Evolutionary conservation across 148 eudicot genomes (phyloP).

Genomic region (Rhododendron ferrugineum): DNA sequence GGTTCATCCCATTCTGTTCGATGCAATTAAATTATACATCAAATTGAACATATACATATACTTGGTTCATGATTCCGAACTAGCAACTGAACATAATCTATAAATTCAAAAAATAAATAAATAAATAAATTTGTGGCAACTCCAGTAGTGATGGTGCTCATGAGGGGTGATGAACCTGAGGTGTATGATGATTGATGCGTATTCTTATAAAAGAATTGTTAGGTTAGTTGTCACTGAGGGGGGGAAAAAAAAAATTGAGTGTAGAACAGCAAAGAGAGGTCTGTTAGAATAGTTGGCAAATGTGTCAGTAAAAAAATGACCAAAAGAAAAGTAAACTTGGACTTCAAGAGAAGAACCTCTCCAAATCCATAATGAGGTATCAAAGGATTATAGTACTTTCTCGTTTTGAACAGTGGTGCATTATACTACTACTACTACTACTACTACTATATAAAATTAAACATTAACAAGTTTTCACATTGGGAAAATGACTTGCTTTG

Average conservation of each 20-base stretch:
- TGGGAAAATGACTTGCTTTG: not conserved
- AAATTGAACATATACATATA: too few species aligned
- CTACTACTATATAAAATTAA: too few species aligned
- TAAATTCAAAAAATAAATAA: not conserved
- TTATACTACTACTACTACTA: not conserved
- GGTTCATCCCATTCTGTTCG: not conserved
- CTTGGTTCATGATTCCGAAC: not conserved
- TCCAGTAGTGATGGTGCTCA: not conserved
- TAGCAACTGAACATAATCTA: not conserved
- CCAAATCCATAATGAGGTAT: constrained; percentile 21
- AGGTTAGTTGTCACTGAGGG: constrained; percentile 50
- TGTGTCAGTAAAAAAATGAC: constrained; percentile 48
- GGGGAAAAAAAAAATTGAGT: constrained; percentile 42
- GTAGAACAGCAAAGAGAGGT: constrained; percentile 54
- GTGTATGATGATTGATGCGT: constrained; percentile 17
- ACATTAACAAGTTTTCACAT: not conserved
- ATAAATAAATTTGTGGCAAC: not conserved
- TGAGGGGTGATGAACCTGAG: constrained; percentile 26
- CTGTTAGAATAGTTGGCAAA: constrained; percentile 58
- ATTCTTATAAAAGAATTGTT: constrained; percentile 29
- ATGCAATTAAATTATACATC: too few species aligned
- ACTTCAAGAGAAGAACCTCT: constrained; percentile 52
- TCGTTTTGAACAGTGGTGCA: not conserved
- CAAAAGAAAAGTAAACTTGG: constrained; percentile 33
- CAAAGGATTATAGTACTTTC: constrained; percentile 5